These are phyloP conservation scores for Chrysophaeum taylorii DNA, from an alignment of 352 stramenopile species.

Conservation along the genomic window DNA sequence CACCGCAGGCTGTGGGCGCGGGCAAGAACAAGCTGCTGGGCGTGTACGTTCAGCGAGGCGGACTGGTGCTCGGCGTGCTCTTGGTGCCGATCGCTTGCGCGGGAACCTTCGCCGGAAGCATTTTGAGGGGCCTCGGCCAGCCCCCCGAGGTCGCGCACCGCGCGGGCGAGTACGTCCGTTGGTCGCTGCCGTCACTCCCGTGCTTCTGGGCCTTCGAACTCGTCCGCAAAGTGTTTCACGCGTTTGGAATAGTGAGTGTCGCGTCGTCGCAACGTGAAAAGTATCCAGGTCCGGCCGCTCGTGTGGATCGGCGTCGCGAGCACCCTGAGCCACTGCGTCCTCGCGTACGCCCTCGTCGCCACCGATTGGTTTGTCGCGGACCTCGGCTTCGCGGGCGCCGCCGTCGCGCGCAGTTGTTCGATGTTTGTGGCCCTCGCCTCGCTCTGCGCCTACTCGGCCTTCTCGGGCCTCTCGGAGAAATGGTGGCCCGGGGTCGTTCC, in stretches of 20 bases:
- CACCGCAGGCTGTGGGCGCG: conserved; percentile 62
- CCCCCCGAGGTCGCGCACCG: conserved; percentile 50
- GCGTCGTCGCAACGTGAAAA: no score
- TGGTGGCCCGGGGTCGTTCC: conserved; percentile 66
- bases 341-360: conserved; percentile 74
- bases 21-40: conserved; percentile 67
- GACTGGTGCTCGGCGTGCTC: conserved; percentile 52
- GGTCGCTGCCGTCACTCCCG: conserved; percentile 60
- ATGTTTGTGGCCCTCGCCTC: conserved; percentile 52
- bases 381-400: conserved; percentile 58
- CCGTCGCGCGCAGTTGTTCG: conserved; percentile 53
- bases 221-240: conserved; percentile 65
- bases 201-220: conserved; percentile 67
- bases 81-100: conserved; percentile 50
- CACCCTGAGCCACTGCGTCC: conserved; percentile 58
- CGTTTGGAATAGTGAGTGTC: conserved; percentile 70
- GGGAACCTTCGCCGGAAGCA: conserved; percentile 60
- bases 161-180: conserved; percentile 53
- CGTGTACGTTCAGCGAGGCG: conserved; percentile 66
- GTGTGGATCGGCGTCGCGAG: conserved; percentile 57
- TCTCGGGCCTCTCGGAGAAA: conserved; percentile 49
- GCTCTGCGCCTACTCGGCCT: conserved; percentile 54
- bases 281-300: conserved; percentile 61
- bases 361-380: conserved; percentile 60
- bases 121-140: conserved; percentile 61